Evolutionary conservation across 495 filamentous ascomycete genomes (phyloP).

Genomic region (Penicillium parvum): DNA sequence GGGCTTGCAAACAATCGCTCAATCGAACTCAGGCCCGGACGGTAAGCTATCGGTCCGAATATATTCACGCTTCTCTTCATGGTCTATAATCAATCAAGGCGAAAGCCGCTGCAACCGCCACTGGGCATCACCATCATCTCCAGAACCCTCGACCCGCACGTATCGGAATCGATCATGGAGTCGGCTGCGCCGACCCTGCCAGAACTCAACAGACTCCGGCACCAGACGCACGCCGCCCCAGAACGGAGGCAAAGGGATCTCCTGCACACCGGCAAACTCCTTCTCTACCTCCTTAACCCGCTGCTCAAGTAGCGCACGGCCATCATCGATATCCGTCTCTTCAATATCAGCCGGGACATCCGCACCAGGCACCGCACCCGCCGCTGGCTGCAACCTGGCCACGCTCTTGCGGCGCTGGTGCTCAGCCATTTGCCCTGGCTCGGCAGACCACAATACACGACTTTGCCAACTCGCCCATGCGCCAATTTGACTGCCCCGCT

Average conservation of each 20-base stretch:
- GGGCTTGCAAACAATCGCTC: too few relatives aligned
- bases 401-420: slow-evolving; percentile 31
- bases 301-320: slow-evolving; percentile 58
- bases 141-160: slow-evolving; percentile 45
- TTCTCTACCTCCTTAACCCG: slow-evolving; percentile 67
- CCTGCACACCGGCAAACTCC: slow-evolving; percentile 65
- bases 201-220: slow-evolving; percentile 87
- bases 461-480: slow-evolving; percentile 94
- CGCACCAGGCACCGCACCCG: slow-evolving; percentile 12
- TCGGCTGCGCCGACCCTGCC: slow-evolving; percentile 84
- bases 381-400: slow-evolving; percentile 31
- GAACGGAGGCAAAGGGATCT: slow-evolving; percentile 86
- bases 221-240: slow-evolving; percentile 90
- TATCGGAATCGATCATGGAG: slow-evolving; percentile 94
- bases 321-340: slow-evolving; percentile 56
- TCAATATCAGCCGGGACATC: slow-evolving; percentile 53
- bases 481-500: slow-evolving; percentile 75
- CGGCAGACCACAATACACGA: slow-evolving; percentile 53
- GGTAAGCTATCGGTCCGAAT: too few relatives aligned
- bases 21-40: too few relatives aligned
- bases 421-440: slow-evolving; percentile 22
- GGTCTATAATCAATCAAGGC: slow-evolving; percentile 21
- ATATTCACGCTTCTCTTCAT: too few relatives aligned
- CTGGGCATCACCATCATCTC: slow-evolving; percentile 51
- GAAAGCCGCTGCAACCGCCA: slow-evolving; percentile 42